Evolutionary conservation across 768 basidiomycete genomes (phyloP).

Genomic region (Lentinula lateritia): DNA sequence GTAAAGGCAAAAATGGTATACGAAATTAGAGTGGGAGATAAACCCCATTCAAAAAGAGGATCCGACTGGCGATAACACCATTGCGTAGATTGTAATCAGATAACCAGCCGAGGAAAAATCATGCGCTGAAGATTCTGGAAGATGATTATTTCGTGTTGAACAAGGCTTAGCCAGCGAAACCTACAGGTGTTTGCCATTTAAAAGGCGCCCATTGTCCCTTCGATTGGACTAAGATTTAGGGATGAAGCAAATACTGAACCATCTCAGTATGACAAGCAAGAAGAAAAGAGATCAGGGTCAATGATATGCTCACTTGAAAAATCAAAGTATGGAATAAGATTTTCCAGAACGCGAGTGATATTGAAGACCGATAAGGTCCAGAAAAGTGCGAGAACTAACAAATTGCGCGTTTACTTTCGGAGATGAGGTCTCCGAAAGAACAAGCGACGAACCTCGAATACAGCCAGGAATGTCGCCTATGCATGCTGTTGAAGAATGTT

Average conservation of each 20-base stretch:
- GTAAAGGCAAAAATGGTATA: conserved; percentile 10
- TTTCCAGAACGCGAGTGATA: conserved; percentile 8
- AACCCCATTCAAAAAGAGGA: conserved; percentile 13
- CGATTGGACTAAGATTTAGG: conserved; percentile 1
- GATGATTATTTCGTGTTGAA: not conserved
- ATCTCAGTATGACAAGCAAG: not conserved
- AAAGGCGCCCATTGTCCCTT: conserved; percentile 9
- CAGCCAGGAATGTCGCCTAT: conserved; percentile 8
- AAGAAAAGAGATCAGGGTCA: not conserved
- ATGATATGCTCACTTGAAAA: conserved; percentile 8
- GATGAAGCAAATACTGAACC: conserved; percentile 10
- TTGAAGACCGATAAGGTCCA: conserved; percentile 11
- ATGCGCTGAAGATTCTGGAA: conserved; percentile 10
- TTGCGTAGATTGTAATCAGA: conserved; percentile 14
- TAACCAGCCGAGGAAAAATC: conserved; percentile 11
- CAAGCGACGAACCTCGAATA: conserved; percentile 8
- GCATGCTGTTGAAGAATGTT: not conserved
- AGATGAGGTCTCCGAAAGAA: conserved; percentile 11
- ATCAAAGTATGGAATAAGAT: conserved; percentile 11
- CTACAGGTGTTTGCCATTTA: too few relatives aligned
- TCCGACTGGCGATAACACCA: conserved; percentile 10
- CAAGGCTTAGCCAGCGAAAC: too few relatives aligned
- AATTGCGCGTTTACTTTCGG: not conserved
- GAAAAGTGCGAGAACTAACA: conserved; percentile 4
- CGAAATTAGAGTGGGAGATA: conserved; percentile 6